Conservation (phyloP, 2,329 filamentous ascomycete species). For the Diaporthe citri region DNA sequence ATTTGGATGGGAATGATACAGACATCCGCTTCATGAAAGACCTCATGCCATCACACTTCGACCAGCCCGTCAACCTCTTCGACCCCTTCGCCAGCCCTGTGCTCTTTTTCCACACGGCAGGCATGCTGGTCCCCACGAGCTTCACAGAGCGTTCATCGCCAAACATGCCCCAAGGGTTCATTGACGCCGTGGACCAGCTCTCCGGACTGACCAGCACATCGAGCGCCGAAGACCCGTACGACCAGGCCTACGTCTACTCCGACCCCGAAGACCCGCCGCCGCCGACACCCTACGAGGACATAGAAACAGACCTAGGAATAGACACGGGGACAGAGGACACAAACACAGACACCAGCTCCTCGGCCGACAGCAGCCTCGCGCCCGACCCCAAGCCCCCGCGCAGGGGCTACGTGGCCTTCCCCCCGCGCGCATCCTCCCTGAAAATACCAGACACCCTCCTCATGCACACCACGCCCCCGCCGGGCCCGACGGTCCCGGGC, state of each 20-base stretch:
- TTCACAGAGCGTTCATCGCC: constrained; percentile 50
- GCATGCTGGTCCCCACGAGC: constrained; percentile 58
- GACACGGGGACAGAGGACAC: background rate
- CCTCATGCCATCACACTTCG: constrained; percentile 60
- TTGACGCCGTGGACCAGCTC: background rate
- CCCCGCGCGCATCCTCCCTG: constrained; percentile 60
- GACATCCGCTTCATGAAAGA: constrained; percentile 52
- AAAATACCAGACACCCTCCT: constrained; percentile 64
- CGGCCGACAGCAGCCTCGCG: background rate
- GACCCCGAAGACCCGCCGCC: constrained; percentile 34
- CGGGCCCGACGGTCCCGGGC: constrained; percentile 35
- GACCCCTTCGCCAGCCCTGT: constrained; percentile 71
- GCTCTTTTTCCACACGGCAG: constrained; percentile 69
- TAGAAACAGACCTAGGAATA: background rate
- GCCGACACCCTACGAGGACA: constrained; percentile 25
- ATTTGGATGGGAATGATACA: constrained; percentile 50
- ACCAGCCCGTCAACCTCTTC: constrained; percentile 62
- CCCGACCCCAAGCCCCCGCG: constrained; percentile 49
- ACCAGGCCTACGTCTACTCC: constrained; percentile 37
- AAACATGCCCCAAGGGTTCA: background rate
- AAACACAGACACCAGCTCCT: constrained; percentile 1
- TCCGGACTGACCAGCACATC: background rate
- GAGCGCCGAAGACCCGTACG: background rate
- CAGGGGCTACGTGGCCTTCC: constrained; percentile 61
- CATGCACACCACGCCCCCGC: constrained; percentile 56